Percentiles rank a stretch among this genome's conserved stretches.
Conservation (phyloP, 2,329 filamentous ascomycete species). For the Beauveria medogensis region DNA sequence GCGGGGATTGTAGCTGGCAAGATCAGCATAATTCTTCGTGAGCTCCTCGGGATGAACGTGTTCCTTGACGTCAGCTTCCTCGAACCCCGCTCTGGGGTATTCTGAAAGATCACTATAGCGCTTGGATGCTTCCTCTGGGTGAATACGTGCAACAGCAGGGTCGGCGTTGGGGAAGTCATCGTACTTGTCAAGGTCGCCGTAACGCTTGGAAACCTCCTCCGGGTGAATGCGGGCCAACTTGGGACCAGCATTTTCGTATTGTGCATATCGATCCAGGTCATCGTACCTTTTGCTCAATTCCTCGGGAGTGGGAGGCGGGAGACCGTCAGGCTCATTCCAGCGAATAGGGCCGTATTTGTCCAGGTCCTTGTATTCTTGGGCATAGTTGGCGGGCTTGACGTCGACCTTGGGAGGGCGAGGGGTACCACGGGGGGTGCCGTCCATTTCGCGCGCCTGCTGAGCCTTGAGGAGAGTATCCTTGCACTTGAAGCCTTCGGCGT, state of each 20-base stretch:
- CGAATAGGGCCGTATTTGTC: constrained; percentile 29
- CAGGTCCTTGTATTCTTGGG: constrained; percentile 33
- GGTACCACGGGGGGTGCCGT: constrained; percentile 26
- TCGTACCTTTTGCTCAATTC: constrained; percentile 32
- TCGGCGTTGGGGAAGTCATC: constrained; percentile 19
- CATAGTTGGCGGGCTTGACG: constrained; percentile 18
- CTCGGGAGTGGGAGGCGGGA: constrained; percentile 23
- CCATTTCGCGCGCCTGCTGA: constrained; percentile 21
- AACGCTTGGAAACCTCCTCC: constrained; percentile 25
- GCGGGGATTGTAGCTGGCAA: constrained; percentile 30
- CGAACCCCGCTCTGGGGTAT: constrained; percentile 24
- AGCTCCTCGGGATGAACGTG: constrained; percentile 30
- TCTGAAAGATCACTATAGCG: constrained; percentile 25
- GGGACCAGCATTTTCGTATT: constrained; percentile 16
- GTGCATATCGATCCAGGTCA: constrained; percentile 26
- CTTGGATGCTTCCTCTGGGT: constrained; percentile 25
- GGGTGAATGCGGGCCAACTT: constrained; percentile 18
- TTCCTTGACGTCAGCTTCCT: constrained; percentile 19
- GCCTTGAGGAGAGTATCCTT: constrained; percentile 23
- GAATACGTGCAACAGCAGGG: constrained; percentile 16
- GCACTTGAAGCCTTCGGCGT: constrained; percentile 27
- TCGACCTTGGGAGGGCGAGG: constrained; percentile 30
- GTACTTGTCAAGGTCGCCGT: constrained; percentile 28
- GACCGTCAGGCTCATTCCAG: constrained; percentile 34
- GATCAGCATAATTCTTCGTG: constrained; percentile 32